Evolutionary conservation across 2,329 filamentous ascomycete genomes (phyloP).

Genomic region (Ophiostoma ulmi): DNA sequence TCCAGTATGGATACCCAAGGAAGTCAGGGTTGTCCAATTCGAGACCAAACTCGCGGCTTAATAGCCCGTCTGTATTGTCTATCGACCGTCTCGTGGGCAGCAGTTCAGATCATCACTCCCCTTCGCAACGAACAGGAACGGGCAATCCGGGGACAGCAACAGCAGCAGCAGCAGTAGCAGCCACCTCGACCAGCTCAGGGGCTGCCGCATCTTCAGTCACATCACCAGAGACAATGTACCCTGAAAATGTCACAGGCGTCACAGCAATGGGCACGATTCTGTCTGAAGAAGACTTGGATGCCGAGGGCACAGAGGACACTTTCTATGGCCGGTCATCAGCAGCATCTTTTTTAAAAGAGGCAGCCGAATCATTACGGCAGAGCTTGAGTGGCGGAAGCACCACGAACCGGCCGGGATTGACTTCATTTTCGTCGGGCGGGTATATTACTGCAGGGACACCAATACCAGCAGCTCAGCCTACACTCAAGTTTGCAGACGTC

Average conservation of each 20-base stretch:
- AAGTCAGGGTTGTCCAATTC: not conserved
- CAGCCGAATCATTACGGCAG: not conserved
- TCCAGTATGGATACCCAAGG: not conserved
- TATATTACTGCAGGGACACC: not conserved
- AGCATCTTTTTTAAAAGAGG: not conserved
- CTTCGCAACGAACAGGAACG: not conserved
- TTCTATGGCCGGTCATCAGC: not conserved
- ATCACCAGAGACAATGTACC: slow-evolving; percentile 15
- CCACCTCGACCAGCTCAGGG: not conserved
- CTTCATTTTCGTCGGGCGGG: not conserved
- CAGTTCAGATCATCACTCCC: not conserved
- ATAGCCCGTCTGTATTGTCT: not conserved
- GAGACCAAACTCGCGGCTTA: not conserved
- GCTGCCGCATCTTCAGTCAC: slow-evolving; percentile 7
- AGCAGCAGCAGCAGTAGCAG: not conserved
- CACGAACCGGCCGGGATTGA: not conserved
- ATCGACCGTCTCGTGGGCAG: not conserved
- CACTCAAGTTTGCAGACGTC: not conserved
- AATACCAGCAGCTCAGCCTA: not conserved
- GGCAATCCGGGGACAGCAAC: not conserved
- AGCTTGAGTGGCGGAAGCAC: not conserved
- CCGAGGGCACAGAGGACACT: not conserved
- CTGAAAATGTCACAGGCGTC: slow-evolving; percentile 17
- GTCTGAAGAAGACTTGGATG: slow-evolving; percentile 22
- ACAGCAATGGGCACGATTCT: slow-evolving; percentile 24